phyloP scores from a whole-genome alignment of 768 basidiomycete genomes.

The Chiua virens region DNA sequence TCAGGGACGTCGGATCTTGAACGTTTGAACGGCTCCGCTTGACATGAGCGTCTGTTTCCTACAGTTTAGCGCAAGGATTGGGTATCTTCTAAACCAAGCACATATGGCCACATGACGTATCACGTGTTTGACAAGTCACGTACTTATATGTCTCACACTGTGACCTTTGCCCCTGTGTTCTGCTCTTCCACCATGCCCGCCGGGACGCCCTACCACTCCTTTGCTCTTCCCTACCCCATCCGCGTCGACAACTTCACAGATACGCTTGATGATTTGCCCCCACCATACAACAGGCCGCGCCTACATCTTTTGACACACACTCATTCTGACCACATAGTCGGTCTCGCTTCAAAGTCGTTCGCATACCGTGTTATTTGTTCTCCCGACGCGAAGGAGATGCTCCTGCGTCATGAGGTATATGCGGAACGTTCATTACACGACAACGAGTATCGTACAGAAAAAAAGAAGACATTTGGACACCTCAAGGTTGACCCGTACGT shows the following conservation, averaged over 20 bases:
- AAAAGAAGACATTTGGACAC: slow-evolving; percentile 60
- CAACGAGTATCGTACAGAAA: slow-evolving; percentile 30
- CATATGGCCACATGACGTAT: neutral
- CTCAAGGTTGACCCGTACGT: slow-evolving; percentile 56
- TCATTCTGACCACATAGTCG: slow-evolving; percentile 84
- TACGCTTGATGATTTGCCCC: slow-evolving; percentile 34
- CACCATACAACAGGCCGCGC: slow-evolving; percentile 35
- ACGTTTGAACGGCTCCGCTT: no score
- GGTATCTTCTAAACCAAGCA: no score
- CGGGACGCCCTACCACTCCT: slow-evolving; percentile 76
- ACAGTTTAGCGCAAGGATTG: no score
- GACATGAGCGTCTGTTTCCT: no score
- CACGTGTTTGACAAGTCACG: neutral
- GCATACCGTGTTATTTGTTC: slow-evolving; percentile 76
- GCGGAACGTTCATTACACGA: slow-evolving; percentile 60
- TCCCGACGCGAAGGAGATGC: slow-evolving; percentile 80
- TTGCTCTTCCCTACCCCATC: slow-evolving; percentile 77
- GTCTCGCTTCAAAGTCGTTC: slow-evolving; percentile 75
- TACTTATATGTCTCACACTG: neutral
- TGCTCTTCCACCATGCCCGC: slow-evolving; percentile 53
- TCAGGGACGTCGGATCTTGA: no score
- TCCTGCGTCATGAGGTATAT: slow-evolving; percentile 74
- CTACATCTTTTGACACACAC: slow-evolving; percentile 87
- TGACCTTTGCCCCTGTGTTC: slow-evolving; percentile 17
- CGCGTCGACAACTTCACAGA: slow-evolving; percentile 82